Evolutionary conservation across 495 filamentous ascomycete genomes (phyloP).

Genomic region (Talaromyces adpressus): DNA sequence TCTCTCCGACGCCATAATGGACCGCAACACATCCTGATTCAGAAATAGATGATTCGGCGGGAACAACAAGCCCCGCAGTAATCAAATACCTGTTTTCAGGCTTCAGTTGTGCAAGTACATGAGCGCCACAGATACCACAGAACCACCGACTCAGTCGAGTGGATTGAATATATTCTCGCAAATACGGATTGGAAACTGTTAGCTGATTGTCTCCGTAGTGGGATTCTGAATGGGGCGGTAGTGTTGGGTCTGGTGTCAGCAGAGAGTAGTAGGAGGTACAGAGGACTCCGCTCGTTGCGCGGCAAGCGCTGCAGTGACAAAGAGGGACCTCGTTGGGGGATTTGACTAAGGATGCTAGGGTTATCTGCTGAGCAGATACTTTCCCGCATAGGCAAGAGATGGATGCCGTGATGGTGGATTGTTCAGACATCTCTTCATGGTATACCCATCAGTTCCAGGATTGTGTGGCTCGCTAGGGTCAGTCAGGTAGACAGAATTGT

Average conservation of each 20-base stretch:
- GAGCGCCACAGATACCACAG: slow-evolving; percentile 62
- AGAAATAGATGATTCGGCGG: slow-evolving; percentile 23
- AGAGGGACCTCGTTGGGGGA: slow-evolving; percentile 30
- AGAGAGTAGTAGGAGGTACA: slow-evolving; percentile 45
- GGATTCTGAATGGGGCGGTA: background rate
- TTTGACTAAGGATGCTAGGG: slow-evolving; percentile 21
- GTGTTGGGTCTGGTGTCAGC: slow-evolving; percentile 5
- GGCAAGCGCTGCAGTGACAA: slow-evolving; percentile 62
- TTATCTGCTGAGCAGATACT: slow-evolving; percentile 31
- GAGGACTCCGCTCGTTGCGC: slow-evolving; percentile 51
- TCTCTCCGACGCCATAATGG: slow-evolving; percentile 45
- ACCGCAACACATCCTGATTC: slow-evolving; percentile 17
- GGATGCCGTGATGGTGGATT: slow-evolving; percentile 13
- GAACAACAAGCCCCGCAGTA: slow-evolving; percentile 32
- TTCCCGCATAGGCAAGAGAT: slow-evolving; percentile 54
- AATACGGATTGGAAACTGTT: background rate
- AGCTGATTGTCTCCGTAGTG: slow-evolving; percentile 16
- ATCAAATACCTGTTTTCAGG: slow-evolving; percentile 33
- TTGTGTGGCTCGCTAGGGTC: background rate
- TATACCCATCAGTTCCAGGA: background rate
- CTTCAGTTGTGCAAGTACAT: slow-evolving; percentile 41
- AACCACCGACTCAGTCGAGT: slow-evolving; percentile 51
- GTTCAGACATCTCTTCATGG: background rate
- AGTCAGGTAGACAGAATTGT: background rate
- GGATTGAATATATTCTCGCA: slow-evolving; percentile 43